phyloP scores from a whole-genome alignment of 148 eudicot species.

The Chenopodium suecicum region DNA sequence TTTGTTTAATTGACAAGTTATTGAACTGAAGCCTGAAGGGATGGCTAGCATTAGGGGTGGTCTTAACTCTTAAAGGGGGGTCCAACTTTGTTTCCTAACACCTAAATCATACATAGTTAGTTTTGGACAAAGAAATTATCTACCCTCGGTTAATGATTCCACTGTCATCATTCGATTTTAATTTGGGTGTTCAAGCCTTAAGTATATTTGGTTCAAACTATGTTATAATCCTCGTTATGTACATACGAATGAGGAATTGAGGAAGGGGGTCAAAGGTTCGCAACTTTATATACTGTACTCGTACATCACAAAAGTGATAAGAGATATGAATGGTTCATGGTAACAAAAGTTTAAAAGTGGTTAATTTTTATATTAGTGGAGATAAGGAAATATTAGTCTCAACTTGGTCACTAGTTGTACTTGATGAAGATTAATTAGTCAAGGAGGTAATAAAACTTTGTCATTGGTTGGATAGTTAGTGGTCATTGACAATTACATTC shows the following conservation, averaged over 20 bases:
- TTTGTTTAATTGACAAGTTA: neutral
- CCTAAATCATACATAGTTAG: neutral
- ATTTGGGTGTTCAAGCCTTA: neutral
- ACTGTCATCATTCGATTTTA: too few relatives aligned
- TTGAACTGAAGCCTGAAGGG: neutral
- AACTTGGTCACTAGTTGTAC: slow-evolving; percentile 5
- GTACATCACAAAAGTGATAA: neutral
- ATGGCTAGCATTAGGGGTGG: neutral
- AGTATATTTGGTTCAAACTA: too few relatives aligned
- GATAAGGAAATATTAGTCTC: neutral
- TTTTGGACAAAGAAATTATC: neutral
- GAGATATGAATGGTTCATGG: too few relatives aligned
- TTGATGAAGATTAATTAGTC: slow-evolving; percentile 19
- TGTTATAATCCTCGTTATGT: too few relatives aligned
- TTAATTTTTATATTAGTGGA: neutral
- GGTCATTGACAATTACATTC: slow-evolving; percentile 12
- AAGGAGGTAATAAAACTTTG: neutral
- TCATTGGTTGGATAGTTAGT: slow-evolving; percentile 9
- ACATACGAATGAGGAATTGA: too few relatives aligned
- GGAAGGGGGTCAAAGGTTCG: neutral
- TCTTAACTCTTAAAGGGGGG: neutral
- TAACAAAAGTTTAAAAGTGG: neutral
- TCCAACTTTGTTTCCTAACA: neutral
- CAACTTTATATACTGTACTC: neutral
- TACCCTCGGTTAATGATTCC: neutral